A percentile compares a stretch with the other conserved stretches of the same genome.
Evolutionary conservation across 2,329 filamentous ascomycete genomes (phyloP).

Genomic region (Microcera coccophila): DNA sequence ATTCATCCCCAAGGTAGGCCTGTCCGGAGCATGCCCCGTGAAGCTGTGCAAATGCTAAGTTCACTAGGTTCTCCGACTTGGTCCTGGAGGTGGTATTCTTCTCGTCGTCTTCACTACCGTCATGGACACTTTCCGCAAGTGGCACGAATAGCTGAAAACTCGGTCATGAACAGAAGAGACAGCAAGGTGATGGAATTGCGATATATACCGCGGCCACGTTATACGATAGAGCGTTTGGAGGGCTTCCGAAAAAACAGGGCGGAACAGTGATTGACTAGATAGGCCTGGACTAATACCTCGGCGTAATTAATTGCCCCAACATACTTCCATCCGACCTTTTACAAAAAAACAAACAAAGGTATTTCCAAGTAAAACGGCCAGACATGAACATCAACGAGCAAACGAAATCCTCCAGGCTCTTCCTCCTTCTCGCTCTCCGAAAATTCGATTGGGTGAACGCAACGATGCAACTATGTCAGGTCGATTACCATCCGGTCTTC

Average conservation of each 20-base stretch:
- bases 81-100: conserved; percentile 62
- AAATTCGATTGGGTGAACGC: too few species aligned
- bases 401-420: too few species aligned
- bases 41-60: conserved; percentile 1
- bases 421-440: too few species aligned
- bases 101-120: conserved; percentile 83
- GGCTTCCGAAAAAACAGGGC: conserved; percentile 7
- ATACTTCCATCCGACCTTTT: too few species aligned
- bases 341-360: too few species aligned
- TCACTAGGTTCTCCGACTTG: conserved; percentile 43
- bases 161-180: conserved; percentile 3
- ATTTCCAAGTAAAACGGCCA: too few species aligned
- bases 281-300: background rate
- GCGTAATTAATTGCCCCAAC: too few species aligned
- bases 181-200: background rate
- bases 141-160: conserved; percentile 27
- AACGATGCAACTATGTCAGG: conserved; percentile 17
- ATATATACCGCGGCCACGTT: conserved; percentile 17
- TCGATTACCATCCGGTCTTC: conserved; percentile 17
- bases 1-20: conserved; percentile 88
- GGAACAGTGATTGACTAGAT: background rate
- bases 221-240: conserved; percentile 9
- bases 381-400: too few species aligned
- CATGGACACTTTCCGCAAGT: conserved; percentile 85
- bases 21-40: background rate